These are phyloP conservation scores for Epithele typhae DNA, from an alignment of 768 basidiomycete genomes.

Conservation along the genomic window DNA sequence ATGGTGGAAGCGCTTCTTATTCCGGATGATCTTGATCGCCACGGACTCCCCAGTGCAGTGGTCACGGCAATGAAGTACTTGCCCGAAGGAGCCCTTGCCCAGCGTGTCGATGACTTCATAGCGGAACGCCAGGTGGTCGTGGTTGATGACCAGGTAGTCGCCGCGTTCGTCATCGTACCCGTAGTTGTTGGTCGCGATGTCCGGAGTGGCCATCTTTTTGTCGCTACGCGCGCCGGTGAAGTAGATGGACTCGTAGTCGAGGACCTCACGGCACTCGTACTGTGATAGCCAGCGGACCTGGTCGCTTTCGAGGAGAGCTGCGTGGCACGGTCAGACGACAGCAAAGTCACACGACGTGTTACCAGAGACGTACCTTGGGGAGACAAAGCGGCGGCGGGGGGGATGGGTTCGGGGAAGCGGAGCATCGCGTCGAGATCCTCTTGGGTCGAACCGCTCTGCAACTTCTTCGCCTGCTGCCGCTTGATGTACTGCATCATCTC, in stretches of 20 bases:
- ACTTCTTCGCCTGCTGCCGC: slow-evolving; percentile 83
- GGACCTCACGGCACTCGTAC: slow-evolving; percentile 87
- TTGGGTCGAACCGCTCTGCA: slow-evolving; percentile 78
- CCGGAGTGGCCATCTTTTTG: slow-evolving; percentile 77
- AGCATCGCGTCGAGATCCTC: slow-evolving; percentile 85
- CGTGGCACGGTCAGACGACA: slow-evolving; percentile 10
- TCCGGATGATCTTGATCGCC: slow-evolving; percentile 98
- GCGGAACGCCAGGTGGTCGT: slow-evolving; percentile 95
- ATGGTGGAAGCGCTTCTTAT: slow-evolving; percentile 98
- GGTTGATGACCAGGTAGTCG: slow-evolving; percentile 86
- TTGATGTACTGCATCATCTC: slow-evolving; percentile 96
- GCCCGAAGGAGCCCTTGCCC: slow-evolving; percentile 98
- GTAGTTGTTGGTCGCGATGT: slow-evolving; percentile 78
- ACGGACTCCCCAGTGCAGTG: slow-evolving; percentile 95
- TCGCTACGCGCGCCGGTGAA: slow-evolving; percentile 74
- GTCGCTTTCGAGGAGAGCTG: slow-evolving; percentile 62
- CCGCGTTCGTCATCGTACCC: slow-evolving; percentile 98
- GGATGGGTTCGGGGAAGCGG: slow-evolving; percentile 87
- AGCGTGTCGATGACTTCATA: slow-evolving; percentile 91
- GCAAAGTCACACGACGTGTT: too few relatives aligned
- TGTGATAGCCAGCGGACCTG: slow-evolving; percentile 74
- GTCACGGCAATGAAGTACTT: slow-evolving; percentile 93
- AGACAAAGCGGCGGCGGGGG: slow-evolving; percentile 59
- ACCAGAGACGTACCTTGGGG: slow-evolving; percentile 57
- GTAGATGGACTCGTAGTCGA: slow-evolving; percentile 82